These are phyloP conservation scores for Biscutella laevigata DNA, from an alignment of 441 rosid genomes.

Conservation along the genomic window DNA sequence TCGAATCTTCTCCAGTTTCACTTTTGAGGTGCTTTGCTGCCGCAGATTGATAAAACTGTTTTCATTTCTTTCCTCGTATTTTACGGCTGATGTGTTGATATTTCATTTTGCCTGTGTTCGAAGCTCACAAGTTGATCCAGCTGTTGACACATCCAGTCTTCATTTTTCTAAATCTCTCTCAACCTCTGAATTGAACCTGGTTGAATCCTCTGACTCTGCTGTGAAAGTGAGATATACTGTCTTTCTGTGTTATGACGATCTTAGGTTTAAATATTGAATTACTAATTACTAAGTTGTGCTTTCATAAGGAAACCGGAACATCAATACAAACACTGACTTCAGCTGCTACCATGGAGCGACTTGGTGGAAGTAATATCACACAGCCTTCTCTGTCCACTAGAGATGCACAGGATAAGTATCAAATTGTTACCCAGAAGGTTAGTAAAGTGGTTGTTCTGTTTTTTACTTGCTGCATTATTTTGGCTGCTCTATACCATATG, in stretches of 20 bases:
- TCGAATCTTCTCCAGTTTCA: slow-evolving; percentile 49
- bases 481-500: not conserved
- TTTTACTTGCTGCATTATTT: slow-evolving; percentile 3
- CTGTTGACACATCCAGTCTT: slow-evolving; percentile 34
- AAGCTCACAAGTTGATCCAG: slow-evolving; percentile 44
- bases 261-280: not conserved
- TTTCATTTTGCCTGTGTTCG: slow-evolving; percentile 36
- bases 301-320: slow-evolving; percentile 47
- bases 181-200: slow-evolving; percentile 44
- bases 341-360: slow-evolving; percentile 52
- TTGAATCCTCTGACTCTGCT: slow-evolving; percentile 42
- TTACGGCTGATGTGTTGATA: slow-evolving; percentile 7
- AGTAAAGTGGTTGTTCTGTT: slow-evolving; percentile 6
- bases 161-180: slow-evolving; percentile 43
- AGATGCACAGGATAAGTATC: slow-evolving; percentile 92
- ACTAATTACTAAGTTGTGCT: slow-evolving; percentile 14
- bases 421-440: slow-evolving; percentile 81
- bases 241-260: slow-evolving; percentile 10
- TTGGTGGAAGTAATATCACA: slow-evolving; percentile 44
- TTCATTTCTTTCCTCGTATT: not conserved
- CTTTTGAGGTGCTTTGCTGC: slow-evolving; percentile 45
- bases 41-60: not conserved
- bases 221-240: slow-evolving; percentile 40
- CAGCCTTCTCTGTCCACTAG: slow-evolving; percentile 77
- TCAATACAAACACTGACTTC: slow-evolving; percentile 47